Conservation (phyloP, 169 alveolate genomes). For the Babesia gibsoni region DNA sequence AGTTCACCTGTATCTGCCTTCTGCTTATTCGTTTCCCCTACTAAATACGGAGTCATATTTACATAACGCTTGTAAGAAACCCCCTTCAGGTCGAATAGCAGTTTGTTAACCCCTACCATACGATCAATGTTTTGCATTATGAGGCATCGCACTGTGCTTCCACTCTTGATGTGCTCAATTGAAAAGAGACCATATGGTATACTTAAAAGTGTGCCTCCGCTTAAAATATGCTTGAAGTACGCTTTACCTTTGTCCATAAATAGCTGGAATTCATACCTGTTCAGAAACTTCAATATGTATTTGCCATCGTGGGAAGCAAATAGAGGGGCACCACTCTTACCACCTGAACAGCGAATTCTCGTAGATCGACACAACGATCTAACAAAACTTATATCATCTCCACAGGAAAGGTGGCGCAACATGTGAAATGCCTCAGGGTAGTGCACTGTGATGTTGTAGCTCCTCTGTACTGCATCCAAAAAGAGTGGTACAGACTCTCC, state of each 20-base stretch:
- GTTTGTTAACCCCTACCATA: not conserved
- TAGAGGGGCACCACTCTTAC: constrained; percentile 64
- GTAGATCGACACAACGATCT: constrained; percentile 48
- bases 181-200: constrained; percentile 55
- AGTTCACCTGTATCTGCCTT: not conserved
- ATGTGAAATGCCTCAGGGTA: constrained; percentile 39
- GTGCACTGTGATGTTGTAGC: constrained; percentile 15
- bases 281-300: constrained; percentile 41
- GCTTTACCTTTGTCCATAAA: constrained; percentile 39
- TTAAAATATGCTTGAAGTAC: constrained; percentile 25
- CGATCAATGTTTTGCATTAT: constrained; percentile 60
- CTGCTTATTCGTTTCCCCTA: not conserved
- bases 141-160: constrained; percentile 29
- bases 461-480: not conserved
- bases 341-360: constrained; percentile 40
- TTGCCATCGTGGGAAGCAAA: constrained; percentile 60
- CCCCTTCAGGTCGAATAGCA: constrained; percentile 63
- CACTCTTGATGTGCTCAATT: constrained; percentile 24
- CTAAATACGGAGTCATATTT: not conserved
- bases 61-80: constrained; percentile 47
- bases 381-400: constrained; percentile 47
- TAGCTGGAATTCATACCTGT: constrained; percentile 43
- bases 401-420: constrained; percentile 41
- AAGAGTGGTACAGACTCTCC: not conserved
- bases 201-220: constrained; percentile 50